Evolutionary conservation across 805 yeast species (phyloP), one percentile per base, ranked within the genome.

Genomic region (Sugiyamaella smithiae): DNA sequence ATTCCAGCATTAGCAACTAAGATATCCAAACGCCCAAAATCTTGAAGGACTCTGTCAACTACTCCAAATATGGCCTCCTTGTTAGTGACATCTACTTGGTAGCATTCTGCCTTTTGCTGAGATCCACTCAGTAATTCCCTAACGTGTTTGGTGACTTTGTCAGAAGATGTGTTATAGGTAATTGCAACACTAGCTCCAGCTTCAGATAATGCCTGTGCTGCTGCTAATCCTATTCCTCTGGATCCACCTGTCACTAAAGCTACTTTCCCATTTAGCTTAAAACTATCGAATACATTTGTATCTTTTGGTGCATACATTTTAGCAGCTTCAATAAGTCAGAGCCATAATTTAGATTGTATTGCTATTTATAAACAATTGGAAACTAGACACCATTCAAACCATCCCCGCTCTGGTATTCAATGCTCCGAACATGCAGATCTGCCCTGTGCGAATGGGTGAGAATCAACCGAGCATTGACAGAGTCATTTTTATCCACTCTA

Each of bases 171-270:
- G 65, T 77, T 78, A 71, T 76, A 80, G 80, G 84, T 80, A 57
- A 82, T 72, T 40, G 87, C 87, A 29, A 88, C 78, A 54, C 84
- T 84, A 8, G 95, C 95, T 44, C 96, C 96, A 2, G 91, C 91
- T 68, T 86, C 91, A 43, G 89, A 85, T 60, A 73, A 86, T 2
- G 88, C 90, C 65, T 81, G 85, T 40, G 93, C 95, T 28, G 85
- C 85, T 3, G 85, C 87, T 57, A 67, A 77, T 12, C 96, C 96
- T 55, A 88, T 87, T 28, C 96, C 96, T 40, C 84, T 74, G 14
- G 90, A 81, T 11, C 88, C 85, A 40, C 96, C 96, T 12, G 93
- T 85, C 51, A 87, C 77, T 3, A 85, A 80, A 24, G 95, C 93
- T 11, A 82, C 84, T 67, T 85, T 87, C 22, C 93, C 95, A 68